Evolutionary conservation across 129 eudicot species (phyloP).

Genomic region (Erigeron canadensis): DNA sequence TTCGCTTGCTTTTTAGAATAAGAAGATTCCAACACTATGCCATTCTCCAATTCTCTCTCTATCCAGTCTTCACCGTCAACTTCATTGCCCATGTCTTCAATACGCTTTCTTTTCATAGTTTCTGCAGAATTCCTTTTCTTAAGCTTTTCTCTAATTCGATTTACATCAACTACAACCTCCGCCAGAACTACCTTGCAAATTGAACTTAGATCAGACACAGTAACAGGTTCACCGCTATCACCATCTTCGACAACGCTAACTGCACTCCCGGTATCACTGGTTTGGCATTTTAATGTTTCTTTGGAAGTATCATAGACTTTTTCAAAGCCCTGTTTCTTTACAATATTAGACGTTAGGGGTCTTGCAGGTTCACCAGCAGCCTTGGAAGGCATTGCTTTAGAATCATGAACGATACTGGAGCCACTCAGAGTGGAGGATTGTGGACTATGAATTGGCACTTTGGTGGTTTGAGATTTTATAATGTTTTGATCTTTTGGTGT

Average conservation of each 20-base stretch:
- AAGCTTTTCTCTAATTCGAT: slow-evolving; percentile 50
- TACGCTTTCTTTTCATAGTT: slow-evolving; percentile 24
- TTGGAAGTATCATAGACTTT: slow-evolving; percentile 4
- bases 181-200: slow-evolving; percentile 39
- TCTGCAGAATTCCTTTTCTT: slow-evolving; percentile 42
- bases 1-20: slow-evolving; percentile 34
- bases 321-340: slow-evolving; percentile 11
- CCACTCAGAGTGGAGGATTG: slow-evolving; percentile 24
- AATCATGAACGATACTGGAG: background rate
- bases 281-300: slow-evolving; percentile 29
- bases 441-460: slow-evolving; percentile 35
- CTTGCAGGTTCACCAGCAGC: slow-evolving; percentile 4
- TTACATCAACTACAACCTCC: slow-evolving; percentile 34
- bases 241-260: slow-evolving; percentile 60
- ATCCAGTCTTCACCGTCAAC: slow-evolving; percentile 47
- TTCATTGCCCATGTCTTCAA: slow-evolving; percentile 26
- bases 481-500: slow-evolving; percentile 18
- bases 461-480: slow-evolving; percentile 28
- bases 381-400: background rate
- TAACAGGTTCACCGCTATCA: slow-evolving; percentile 35
- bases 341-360: slow-evolving; percentile 28
- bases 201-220: slow-evolving; percentile 32
- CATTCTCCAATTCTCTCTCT: slow-evolving; percentile 66
- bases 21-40: slow-evolving; percentile 40
- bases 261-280: slow-evolving; percentile 57